A percentile compares a stretch with the other conserved stretches of the same genome.
phyloP scores from a whole-genome alignment of 2,329 filamentous ascomycete genomes.

The Verticillium longisporum region DNA sequence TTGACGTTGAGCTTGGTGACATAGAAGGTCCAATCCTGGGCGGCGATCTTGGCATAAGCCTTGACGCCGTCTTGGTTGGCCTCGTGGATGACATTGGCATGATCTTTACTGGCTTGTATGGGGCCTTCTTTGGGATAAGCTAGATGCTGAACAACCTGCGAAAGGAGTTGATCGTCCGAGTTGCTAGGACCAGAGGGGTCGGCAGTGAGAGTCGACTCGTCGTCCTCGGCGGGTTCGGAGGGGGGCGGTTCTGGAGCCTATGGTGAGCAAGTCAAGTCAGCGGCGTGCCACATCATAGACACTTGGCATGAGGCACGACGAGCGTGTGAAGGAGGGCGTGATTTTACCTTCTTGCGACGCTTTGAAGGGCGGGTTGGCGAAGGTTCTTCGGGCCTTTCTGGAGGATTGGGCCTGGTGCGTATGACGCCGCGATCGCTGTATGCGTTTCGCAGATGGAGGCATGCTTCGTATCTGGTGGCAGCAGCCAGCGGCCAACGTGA shows the following conservation, averaged over 20 bases:
- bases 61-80: conserved; percentile 55
- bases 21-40: conserved; percentile 79
- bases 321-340: conserved; percentile 7
- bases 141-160: conserved; percentile 47
- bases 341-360: conserved; percentile 53
- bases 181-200: conserved; percentile 31
- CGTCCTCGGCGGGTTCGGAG: conserved; percentile 37
- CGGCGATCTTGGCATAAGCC: conserved; percentile 78
- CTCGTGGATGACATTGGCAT: conserved; percentile 58
- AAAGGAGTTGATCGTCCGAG: conserved; percentile 50
- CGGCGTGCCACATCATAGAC: conserved; percentile 5
- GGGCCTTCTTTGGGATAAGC: conserved; percentile 30
- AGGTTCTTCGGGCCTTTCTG: conserved; percentile 35
- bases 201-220: conserved; percentile 33
- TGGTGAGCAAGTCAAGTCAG: conserved; percentile 6
- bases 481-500: background rate
- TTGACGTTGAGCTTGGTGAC: conserved; percentile 68
- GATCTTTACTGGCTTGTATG: conserved; percentile 55
- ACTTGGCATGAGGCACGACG: conserved; percentile 3
- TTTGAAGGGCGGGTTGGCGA: conserved; percentile 57
- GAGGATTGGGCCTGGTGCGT: conserved; percentile 27
- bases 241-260: conserved; percentile 30
- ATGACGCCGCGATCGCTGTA: conserved; percentile 29
- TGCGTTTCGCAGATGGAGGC: conserved; percentile 30
- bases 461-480: conserved; percentile 14